Base-by-base conservation (phyloP, 495 filamentous ascomycete species). In the Hypoxylon cercidicola region DNA sequence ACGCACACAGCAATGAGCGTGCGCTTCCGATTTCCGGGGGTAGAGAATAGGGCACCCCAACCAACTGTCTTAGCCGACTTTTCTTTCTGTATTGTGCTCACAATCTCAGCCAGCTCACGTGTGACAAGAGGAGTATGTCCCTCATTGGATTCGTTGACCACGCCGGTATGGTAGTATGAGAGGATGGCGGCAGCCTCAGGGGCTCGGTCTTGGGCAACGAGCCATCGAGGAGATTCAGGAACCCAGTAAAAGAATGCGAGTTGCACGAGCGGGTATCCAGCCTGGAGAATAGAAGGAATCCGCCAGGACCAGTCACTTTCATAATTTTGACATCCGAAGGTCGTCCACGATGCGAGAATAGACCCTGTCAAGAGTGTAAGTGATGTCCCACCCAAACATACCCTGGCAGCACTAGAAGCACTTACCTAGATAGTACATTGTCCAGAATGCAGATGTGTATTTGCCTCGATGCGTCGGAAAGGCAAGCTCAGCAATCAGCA, bases 391-490 rank as follows among this genome's bases (percentile, higher is more conserved):
- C 10, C 8, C 3, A 32, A 32, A 32, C 30, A 32, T 32, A 32
- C 30, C 30, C 10, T 2, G 30, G 1, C 30, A 9, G 8, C 7
- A 30, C 41, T 25, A 60, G 51, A 53, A 66, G 12, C 55, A 46
- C 19, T 28, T 58, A 39, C 74, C 74, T 6, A 72, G 43, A 16
- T 71, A 69, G 62, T 70, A 76, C 32, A 72, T 55, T 1, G 58
- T 73, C 46, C 69, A 68, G 64, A 68, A 70, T 10, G 73, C 61
- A 34, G 58, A 66, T 34, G 50, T 65, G 34, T 70, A 67, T 41
- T 82, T 79, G 13, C 85, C 86, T 41, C 86, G 79, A 64, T 82
- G 85, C 18, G 81, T 77, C 1, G 87, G 88, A 66, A 88, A 84
- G 4, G 64, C 81, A 58, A 88, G 82, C 71, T 89, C 88, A 0